These are phyloP conservation scores for Auricularia auricula-judae DNA, from an alignment of 768 basidiomycete species.

Conservation along the genomic window DNA sequence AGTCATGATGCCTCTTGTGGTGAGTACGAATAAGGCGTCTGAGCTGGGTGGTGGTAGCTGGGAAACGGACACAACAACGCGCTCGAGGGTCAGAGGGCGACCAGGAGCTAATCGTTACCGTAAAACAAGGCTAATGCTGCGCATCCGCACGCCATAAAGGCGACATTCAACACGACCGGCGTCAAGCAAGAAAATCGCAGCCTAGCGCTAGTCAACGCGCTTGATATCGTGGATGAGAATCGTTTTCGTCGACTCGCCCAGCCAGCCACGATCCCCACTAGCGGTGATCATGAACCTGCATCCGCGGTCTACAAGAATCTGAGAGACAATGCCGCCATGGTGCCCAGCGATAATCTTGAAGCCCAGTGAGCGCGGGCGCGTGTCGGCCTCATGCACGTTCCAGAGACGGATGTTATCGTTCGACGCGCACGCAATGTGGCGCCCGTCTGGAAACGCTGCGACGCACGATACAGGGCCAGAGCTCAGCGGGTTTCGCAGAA, in stretches of 20 bases:
- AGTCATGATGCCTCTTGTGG: too few species aligned
- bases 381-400: constrained; percentile 74
- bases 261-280: constrained; percentile 90
- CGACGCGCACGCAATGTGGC: constrained; percentile 85
- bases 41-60: too few species aligned
- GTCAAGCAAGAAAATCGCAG: too few species aligned
- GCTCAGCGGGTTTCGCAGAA: constrained; percentile 73
- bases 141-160: too few species aligned
- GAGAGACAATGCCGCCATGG: constrained; percentile 87
- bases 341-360: constrained; percentile 96
- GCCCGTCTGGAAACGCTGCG: constrained; percentile 82
- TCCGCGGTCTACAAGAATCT: constrained; percentile 81
- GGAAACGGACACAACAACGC: too few species aligned
- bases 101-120: too few species aligned
- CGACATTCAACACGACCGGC: too few species aligned
- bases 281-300: constrained; percentile 81
- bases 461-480: constrained; percentile 90
- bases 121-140: too few species aligned
- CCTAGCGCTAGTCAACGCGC: constrained; percentile 11
- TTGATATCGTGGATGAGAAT: constrained; percentile 89
- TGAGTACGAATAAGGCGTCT: too few species aligned
- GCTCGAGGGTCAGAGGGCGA: too few species aligned
- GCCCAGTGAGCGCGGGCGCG: constrained; percentile 46
- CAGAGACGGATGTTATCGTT: constrained; percentile 88
- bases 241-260: constrained; percentile 81